Evolutionary conservation across 805 yeast species (phyloP).

Genomic region (Zygoascus flipseniorum): DNA sequence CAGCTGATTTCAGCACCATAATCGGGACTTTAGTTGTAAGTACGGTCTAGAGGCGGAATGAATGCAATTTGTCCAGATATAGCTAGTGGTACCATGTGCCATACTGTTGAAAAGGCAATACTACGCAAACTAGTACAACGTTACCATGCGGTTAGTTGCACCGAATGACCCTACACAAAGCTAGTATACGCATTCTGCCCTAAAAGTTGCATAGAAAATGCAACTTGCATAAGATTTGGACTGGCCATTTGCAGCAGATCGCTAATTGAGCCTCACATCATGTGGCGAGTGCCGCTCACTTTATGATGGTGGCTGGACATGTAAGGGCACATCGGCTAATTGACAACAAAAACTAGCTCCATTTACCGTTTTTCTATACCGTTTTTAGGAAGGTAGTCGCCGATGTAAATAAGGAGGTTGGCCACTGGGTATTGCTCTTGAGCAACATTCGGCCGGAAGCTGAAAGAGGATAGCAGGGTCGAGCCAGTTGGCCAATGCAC

Average conservation of each 20-base stretch:
- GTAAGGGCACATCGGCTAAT: background rate
- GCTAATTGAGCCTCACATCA: background rate
- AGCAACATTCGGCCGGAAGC: background rate
- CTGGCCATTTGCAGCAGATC: background rate
- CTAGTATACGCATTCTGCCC: too few species aligned
- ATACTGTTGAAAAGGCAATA: too few species aligned
- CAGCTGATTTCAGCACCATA: too few species aligned
- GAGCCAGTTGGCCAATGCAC: too few species aligned
- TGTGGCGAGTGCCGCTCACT: background rate
- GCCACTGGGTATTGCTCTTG: background rate
- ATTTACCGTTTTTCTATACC: background rate
- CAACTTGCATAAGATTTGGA: background rate
- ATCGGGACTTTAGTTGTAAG: too few species aligned
- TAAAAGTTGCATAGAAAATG: background rate
- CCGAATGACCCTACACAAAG: too few species aligned
- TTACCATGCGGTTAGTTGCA: too few species aligned
- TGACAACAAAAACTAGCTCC: background rate
- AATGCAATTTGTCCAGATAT: too few species aligned
- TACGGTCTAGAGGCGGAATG: too few species aligned
- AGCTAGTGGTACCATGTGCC: too few species aligned
- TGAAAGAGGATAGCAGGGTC: too few species aligned
- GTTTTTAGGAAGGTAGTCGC: background rate
- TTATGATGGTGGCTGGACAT: background rate
- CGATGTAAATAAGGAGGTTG: background rate
- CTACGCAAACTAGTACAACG: too few species aligned